phyloP scores from a whole-genome alignment of 495 filamentous ascomycete species.

The Neurospora sp. region DNA sequence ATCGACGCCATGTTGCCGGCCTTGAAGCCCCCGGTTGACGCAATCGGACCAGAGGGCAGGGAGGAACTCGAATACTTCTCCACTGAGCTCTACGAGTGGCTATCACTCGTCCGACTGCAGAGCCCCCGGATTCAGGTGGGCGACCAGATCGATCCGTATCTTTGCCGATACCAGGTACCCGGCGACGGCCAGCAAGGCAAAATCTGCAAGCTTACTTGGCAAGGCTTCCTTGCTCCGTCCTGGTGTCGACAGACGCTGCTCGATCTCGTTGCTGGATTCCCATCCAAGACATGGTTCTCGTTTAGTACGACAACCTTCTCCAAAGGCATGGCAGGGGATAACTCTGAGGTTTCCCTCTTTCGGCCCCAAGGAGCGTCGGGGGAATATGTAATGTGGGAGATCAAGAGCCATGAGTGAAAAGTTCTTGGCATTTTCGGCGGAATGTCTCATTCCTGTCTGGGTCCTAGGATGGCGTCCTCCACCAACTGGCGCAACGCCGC shows the following conservation, averaged over 20 bases:
- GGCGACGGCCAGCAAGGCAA: conserved; percentile 23
- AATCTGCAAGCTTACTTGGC: conserved; percentile 43
- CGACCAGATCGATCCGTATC: conserved; percentile 70
- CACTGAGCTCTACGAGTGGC: conserved; percentile 70
- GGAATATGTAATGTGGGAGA: conserved; percentile 46
- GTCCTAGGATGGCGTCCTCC: conserved; percentile 53
- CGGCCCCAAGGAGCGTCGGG: conserved; percentile 31
- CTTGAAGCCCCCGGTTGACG: conserved; percentile 32
- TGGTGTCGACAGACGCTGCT: conserved; percentile 35
- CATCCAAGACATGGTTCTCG: conserved; percentile 39
- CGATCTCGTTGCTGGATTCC: conserved; percentile 27
- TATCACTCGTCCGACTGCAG: conserved; percentile 58
- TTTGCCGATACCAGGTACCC: conserved; percentile 70
- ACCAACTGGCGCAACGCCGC: conserved; percentile 57
- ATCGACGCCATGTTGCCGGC: conserved; percentile 37
- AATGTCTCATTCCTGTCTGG: conserved; percentile 40
- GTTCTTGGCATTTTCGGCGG: background rate
- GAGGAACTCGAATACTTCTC: conserved; percentile 49
- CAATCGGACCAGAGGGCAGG: conserved; percentile 22
- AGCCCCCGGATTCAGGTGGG: conserved; percentile 57
- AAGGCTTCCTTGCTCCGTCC: conserved; percentile 37
- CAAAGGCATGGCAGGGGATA: conserved; percentile 29
- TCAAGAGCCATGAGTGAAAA: conserved; percentile 33
- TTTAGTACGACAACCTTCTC: conserved; percentile 36
- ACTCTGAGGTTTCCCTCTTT: conserved; percentile 36